Conservation (phyloP, 225 moss, liverwort and hornwort species). For the Ulota crispa region DNA sequence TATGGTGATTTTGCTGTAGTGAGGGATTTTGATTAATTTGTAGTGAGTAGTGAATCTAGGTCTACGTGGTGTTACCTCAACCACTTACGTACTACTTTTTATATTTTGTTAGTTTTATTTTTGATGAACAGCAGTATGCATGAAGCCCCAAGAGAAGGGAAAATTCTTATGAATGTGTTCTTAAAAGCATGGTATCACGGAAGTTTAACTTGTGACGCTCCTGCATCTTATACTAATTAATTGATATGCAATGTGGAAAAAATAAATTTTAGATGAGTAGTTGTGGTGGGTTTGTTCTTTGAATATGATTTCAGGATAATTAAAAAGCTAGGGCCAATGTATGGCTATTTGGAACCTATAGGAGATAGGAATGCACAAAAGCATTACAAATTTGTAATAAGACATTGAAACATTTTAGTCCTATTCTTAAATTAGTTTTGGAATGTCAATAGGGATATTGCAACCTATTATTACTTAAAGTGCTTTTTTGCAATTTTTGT, state of each 20-base stretch:
- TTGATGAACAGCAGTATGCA: no score
- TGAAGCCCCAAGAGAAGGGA: no score
- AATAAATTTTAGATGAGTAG: no score
- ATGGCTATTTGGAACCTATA: background rate
- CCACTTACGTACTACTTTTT: no score
- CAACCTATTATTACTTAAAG: background rate
- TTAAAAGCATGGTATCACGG: no score
- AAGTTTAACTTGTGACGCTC: no score
- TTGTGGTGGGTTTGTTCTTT: background rate
- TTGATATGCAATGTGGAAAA: no score
- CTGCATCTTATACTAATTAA: no score
- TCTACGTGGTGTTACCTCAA: no score
- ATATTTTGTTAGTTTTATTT: no score
- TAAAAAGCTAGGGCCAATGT: background rate
- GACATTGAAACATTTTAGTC: background rate
- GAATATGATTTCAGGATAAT: background rate
- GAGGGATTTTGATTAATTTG: background rate
- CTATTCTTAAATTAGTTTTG: background rate
- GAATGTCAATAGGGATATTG: background rate
- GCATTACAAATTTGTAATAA: background rate
- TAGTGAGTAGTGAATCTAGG: no score
- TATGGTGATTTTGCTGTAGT: background rate
- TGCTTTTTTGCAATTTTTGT: background rate
- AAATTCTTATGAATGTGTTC: no score
- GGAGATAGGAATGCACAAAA: accelerated